Percentiles rank a stretch among this genome's conserved stretches.
phyloP scores from a whole-genome alignment of 768 basidiomycete species.

The Leccinum disarticulatum region DNA sequence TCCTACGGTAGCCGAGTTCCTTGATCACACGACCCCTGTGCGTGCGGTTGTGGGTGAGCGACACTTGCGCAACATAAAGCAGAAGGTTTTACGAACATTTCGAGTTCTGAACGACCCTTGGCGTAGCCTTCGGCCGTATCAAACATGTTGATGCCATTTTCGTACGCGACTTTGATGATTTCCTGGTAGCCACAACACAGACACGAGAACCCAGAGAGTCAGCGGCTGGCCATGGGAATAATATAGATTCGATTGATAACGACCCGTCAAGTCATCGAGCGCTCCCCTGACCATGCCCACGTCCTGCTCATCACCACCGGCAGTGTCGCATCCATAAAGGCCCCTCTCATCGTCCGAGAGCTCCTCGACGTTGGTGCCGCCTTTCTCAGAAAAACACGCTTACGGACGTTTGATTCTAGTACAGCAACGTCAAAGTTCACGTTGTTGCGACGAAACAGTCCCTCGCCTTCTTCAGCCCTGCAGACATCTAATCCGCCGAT shows the following conservation, averaged over 20 bases:
- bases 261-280: conserved; percentile 26
- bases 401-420: conserved; percentile 43
- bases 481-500: conserved; percentile 28
- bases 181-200: conserved; percentile 35
- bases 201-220: background rate
- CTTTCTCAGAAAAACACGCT: background rate
- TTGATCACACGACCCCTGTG: conserved; percentile 51
- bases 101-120: conserved; percentile 49
- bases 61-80: background rate
- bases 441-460: conserved; percentile 81
- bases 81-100: conserved; percentile 42
- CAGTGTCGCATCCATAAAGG: conserved; percentile 93
- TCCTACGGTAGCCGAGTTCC: conserved; percentile 50
- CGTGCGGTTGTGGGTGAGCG: background rate
- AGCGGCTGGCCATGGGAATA: background rate
- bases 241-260: background rate
- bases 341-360: conserved; percentile 81
- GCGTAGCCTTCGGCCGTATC: conserved; percentile 48
- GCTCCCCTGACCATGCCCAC: conserved; percentile 40
- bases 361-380: conserved; percentile 51
- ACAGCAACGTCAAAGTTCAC: conserved; percentile 72
- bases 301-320: conserved; percentile 87
- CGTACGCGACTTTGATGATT: conserved; percentile 53
- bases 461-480: conserved; percentile 68
- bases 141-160: conserved; percentile 52